Percentiles rank a stretch among this genome's conserved stretches.
These are phyloP conservation scores for Penicillium sclerotigenum DNA, from an alignment of 2,329 filamentous ascomycete species.

Conservation along the genomic window DNA sequence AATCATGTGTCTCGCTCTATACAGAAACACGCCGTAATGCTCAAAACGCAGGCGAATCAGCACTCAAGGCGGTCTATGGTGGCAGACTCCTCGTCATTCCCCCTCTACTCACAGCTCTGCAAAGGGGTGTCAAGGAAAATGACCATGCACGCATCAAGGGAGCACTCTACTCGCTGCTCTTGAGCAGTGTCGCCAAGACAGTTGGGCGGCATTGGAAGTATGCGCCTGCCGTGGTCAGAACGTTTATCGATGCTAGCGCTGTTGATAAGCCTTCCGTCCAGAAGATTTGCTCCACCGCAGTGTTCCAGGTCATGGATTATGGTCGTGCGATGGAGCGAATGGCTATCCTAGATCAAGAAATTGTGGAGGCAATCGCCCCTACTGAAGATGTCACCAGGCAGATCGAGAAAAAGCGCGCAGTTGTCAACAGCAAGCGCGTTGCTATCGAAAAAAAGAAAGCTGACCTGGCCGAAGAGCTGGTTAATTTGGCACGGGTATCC, in stretches of 20 bases:
- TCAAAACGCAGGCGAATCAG: conserved; percentile 87
- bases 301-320: conserved; percentile 88
- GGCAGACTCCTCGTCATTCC: conserved; percentile 86
- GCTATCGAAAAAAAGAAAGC: conserved; percentile 82
- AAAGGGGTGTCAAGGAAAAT: conserved; percentile 70
- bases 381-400: conserved; percentile 58
- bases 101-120: conserved; percentile 73
- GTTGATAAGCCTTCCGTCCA: conserved; percentile 96
- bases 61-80: conserved; percentile 84
- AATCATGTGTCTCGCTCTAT: conserved; percentile 87
- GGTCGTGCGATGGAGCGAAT: conserved; percentile 83
- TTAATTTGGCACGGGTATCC: conserved; percentile 69
- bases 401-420: conserved; percentile 61
- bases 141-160: conserved; percentile 94
- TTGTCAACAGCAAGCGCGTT: conserved; percentile 70
- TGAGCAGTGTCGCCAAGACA: conserved; percentile 83
- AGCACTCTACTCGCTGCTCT: conserved; percentile 83
- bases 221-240: conserved; percentile 79
- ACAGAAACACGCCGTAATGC: conserved; percentile 94
- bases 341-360: conserved; percentile 71
- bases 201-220: conserved; percentile 91
- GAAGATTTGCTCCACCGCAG: conserved; percentile 73
- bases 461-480: conserved; percentile 74
- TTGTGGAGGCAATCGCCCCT: conserved; percentile 70
- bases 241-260: conserved; percentile 84